phyloP scores from a whole-genome alignment of 1,284 basidiomycete genomes.

The Phellinidium pouzarii region DNA sequence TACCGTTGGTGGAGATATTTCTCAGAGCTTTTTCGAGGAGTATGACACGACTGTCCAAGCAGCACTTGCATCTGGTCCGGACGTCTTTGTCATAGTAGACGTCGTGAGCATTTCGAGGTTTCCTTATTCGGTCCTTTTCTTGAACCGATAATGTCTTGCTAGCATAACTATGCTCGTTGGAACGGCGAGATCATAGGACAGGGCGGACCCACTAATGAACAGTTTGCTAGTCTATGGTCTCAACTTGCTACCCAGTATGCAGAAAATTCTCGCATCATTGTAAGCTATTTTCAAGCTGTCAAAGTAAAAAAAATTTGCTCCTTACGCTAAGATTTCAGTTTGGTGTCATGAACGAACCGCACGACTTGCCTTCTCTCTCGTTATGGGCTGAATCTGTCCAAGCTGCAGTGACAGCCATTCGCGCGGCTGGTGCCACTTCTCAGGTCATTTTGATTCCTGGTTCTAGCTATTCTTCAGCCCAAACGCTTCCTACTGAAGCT shows the following conservation, averaged over 20 bases:
- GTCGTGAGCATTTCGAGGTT: conserved; percentile 17
- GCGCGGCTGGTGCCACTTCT: conserved; percentile 27
- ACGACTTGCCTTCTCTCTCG: conserved; percentile 20
- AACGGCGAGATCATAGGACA: conserved; percentile 27
- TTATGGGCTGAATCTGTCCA: conserved; percentile 21
- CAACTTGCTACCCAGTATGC: conserved; percentile 31
- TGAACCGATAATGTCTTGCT: conserved; percentile 11
- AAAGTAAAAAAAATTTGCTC: not conserved
- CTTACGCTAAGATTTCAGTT: conserved; percentile 12
- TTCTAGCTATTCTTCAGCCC: conserved; percentile 37
- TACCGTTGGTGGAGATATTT: conserved; percentile 26
- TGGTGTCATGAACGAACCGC: conserved; percentile 24
- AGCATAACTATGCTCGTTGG: conserved; percentile 28
- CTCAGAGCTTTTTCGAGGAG: conserved; percentile 24
- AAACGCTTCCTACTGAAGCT: conserved; percentile 44
- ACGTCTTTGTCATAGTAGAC: conserved; percentile 29
- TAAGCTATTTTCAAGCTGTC: conserved; percentile 7
- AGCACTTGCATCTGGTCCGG: conserved; percentile 23
- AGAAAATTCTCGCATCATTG: conserved; percentile 28
- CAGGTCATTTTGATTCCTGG: conserved; percentile 44
- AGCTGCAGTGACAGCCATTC: conserved; percentile 23
- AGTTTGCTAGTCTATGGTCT: conserved; percentile 30
- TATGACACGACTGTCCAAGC: conserved; percentile 25
- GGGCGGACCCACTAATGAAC: conserved; percentile 29
- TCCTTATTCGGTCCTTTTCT: not conserved